phyloP scores from a whole-genome alignment of 371 early-diverging fungal genomes.

The Mucor sp. region DNA sequence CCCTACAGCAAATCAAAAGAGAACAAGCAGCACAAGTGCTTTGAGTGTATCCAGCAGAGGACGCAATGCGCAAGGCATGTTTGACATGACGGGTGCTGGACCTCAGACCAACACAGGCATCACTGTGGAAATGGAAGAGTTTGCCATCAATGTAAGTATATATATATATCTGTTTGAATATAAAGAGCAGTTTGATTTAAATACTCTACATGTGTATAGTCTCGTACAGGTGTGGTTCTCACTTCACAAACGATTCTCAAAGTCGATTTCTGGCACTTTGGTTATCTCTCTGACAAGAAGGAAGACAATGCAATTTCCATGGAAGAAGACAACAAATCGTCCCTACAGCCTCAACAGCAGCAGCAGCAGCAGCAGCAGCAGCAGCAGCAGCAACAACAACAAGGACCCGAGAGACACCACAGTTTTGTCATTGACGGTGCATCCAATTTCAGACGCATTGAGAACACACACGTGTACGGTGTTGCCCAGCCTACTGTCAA shows the following conservation, averaged over 20 bases:
- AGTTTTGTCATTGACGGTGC: conserved; percentile 47
- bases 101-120: conserved; percentile 29
- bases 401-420: conserved; percentile 31
- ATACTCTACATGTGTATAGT: conserved; percentile 24
- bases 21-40: neutral
- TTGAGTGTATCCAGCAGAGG: conserved; percentile 7
- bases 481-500: conserved; percentile 75
- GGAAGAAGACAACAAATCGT: conserved; percentile 7
- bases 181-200: neutral
- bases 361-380: too few relatives aligned
- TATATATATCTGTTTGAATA: neutral
- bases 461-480: conserved; percentile 55
- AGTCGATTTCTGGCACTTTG: conserved; percentile 66
- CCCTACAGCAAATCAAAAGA: neutral
- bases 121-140: conserved; percentile 59
- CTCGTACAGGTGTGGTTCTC: conserved; percentile 67
- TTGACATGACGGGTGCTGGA: conserved; percentile 52
- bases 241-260: conserved; percentile 73
- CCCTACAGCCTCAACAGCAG: too few relatives aligned
- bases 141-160: conserved; percentile 58
- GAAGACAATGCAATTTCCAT: neutral
- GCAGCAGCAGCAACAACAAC: neutral
- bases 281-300: conserved; percentile 20
- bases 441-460: conserved; percentile 49
- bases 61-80: conserved; percentile 38